phyloP scores from a whole-genome alignment of 768 basidiomycete genomes.

The Hericium rajendrae region DNA sequence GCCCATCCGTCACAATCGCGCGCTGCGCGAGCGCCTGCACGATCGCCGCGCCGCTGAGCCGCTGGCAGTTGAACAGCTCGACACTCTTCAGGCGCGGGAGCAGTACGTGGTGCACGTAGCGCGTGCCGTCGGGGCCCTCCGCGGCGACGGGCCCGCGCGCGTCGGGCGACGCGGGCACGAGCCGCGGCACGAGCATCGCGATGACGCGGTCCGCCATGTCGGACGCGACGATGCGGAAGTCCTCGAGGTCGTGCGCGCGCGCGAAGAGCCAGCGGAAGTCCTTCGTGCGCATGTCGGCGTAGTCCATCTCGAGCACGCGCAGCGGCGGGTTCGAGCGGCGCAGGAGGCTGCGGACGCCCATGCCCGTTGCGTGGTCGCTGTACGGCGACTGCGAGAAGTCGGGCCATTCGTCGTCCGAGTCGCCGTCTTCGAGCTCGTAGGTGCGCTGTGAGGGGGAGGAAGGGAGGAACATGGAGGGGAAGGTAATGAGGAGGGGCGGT shows the following conservation, averaged over 20 bases:
- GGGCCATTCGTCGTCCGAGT: slow-evolving; percentile 64
- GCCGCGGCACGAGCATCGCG: slow-evolving; percentile 40
- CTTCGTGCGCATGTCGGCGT: slow-evolving; percentile 76
- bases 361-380: slow-evolving; percentile 71
- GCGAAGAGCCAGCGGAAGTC: slow-evolving; percentile 67
- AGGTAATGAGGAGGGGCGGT: not conserved
- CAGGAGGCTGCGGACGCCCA: slow-evolving; percentile 65
- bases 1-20: slow-evolving; percentile 29
- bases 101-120: slow-evolving; percentile 25
- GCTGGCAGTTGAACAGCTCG: slow-evolving; percentile 52
- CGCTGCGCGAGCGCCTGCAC: slow-evolving; percentile 43
- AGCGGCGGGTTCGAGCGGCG: slow-evolving; percentile 53
- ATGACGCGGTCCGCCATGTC: slow-evolving; percentile 76
- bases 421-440: slow-evolving; percentile 40
- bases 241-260: slow-evolving; percentile 39
- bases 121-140: slow-evolving; percentile 6
- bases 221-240: slow-evolving; percentile 68
- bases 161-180: slow-evolving; percentile 6
- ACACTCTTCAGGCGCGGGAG: slow-evolving; percentile 46
- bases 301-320: slow-evolving; percentile 64
- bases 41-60: slow-evolving; percentile 48
- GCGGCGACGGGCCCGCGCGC: slow-evolving; percentile 4
- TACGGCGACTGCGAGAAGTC: slow-evolving; percentile 73
- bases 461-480: not conserved
- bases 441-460: not conserved